phyloP scores from a whole-genome alignment of 805 yeast species.

The Zygoascus tannicola region DNA sequence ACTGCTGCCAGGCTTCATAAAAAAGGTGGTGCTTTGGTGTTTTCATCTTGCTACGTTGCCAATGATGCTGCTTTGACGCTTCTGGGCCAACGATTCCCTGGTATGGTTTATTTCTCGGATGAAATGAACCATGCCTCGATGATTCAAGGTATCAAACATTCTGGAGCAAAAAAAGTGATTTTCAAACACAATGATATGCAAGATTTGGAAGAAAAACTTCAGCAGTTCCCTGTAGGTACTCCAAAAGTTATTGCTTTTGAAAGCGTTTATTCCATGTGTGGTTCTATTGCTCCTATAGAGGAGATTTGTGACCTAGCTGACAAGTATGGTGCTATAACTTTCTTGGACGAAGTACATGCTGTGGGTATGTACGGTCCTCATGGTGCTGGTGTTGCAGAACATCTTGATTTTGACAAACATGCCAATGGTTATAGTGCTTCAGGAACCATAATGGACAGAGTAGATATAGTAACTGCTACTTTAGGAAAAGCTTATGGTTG shows the following conservation, averaged over 20 bases:
- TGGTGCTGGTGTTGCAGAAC: constrained; percentile 99
- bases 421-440: constrained; percentile 43
- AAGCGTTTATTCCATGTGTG: constrained; percentile 97
- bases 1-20: constrained; percentile 85
- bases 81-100: constrained; percentile 83
- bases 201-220: constrained; percentile 72
- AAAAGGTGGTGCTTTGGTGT: constrained; percentile 91
- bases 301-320: constrained; percentile 92
- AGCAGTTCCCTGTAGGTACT: constrained; percentile 69
- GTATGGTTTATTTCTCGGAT: constrained; percentile 86
- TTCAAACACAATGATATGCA: constrained; percentile 84
- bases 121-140: constrained; percentile 94
- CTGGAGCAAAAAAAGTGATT: constrained; percentile 78
- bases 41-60: constrained; percentile 92
- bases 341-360: constrained; percentile 97
- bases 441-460: constrained; percentile 70
- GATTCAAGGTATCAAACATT: constrained; percentile 92
- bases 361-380: constrained; percentile 99
- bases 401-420: constrained; percentile 79
- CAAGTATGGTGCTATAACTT: constrained; percentile 93
- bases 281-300: constrained; percentile 90
- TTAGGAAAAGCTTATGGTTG: constrained; percentile 95
- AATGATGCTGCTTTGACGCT: constrained; percentile 90
- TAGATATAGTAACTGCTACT: constrained; percentile 96
- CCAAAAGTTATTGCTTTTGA: constrained; percentile 97